A percentile compares a stretch with the other conserved stretches of the same genome.
Conservation (phyloP, 768 basidiomycete species). For the Lactarius deliciosus region DNA sequence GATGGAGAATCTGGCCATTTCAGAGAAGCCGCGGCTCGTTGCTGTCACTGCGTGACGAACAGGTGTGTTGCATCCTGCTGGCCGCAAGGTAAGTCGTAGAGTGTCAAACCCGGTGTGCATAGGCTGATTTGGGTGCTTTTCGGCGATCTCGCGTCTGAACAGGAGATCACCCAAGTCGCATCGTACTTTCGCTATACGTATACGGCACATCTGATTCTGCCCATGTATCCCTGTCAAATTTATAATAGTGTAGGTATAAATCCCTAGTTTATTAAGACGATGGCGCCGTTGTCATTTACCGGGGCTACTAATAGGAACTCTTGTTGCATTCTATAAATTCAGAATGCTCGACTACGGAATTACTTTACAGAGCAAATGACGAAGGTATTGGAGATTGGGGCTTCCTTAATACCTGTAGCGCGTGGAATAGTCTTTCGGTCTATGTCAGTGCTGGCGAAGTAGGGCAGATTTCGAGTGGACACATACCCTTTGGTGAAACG, state of each 20-base stretch:
- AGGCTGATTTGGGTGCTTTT: not conserved
- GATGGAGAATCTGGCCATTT: conserved; percentile 59
- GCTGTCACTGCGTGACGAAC: conserved; percentile 33
- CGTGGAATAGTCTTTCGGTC: conserved; percentile 70
- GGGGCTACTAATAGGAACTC: not conserved
- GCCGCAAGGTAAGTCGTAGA: not conserved
- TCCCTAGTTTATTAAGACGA: not conserved
- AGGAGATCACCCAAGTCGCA: not conserved
- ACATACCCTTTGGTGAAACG: conserved; percentile 89
- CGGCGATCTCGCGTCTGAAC: not conserved
- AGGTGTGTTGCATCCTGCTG: not conserved
- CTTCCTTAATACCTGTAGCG: conserved; percentile 65
- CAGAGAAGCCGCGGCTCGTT: conserved; percentile 36
- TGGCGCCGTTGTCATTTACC: not conserved
- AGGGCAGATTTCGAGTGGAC: not conserved
- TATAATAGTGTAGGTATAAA: not conserved
- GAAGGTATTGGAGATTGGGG: not conserved
- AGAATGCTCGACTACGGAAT: conserved; percentile 1
- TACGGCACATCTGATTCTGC: not conserved
- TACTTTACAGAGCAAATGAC: conserved; percentile 4
- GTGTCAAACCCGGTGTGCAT: not conserved
- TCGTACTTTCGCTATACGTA: not conserved
- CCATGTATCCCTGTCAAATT: not conserved
- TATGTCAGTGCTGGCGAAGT: not conserved
- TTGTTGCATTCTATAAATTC: conserved; percentile 4